Percentiles rank a stretch among this genome's conserved stretches.
These are phyloP conservation scores for Colletotrichum orchidophilum DNA, from an alignment of 2,329 filamentous ascomycete genomes.

Conservation along the genomic window DNA sequence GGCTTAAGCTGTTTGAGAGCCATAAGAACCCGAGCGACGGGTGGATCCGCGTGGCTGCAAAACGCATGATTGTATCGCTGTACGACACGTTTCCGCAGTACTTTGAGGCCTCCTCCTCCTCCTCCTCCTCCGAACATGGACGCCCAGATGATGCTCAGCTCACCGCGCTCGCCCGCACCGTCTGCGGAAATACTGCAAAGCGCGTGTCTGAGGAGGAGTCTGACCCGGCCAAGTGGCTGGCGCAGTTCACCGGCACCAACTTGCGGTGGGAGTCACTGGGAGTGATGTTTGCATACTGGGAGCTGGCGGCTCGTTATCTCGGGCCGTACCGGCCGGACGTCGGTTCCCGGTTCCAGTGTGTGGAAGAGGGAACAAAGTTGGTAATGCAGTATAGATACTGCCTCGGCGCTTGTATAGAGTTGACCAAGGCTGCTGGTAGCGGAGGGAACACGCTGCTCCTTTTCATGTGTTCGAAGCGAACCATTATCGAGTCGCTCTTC, in stretches of 20 bases:
- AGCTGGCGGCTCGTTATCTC: conserved; percentile 22
- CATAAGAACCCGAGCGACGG: conserved; percentile 38
- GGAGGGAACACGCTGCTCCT: conserved; percentile 45
- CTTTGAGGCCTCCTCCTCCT: too few relatives aligned
- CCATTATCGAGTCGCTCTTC: conserved; percentile 45
- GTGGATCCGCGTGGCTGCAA: conserved; percentile 44
- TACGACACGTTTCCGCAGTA: conserved; percentile 40
- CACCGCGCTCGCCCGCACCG: conserved; percentile 45
- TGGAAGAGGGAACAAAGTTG: conserved; percentile 23
- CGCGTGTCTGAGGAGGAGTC: conserved; percentile 47
- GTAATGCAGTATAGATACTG: conserved; percentile 36
- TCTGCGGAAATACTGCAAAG: conserved; percentile 50
- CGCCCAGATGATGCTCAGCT: conserved; percentile 41
- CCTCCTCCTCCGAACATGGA: conserved; percentile 36
- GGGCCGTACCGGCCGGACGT: conserved; percentile 22
- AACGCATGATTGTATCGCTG: conserved; percentile 43
- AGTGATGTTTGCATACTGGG: conserved; percentile 44
- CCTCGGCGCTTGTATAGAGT: conserved; percentile 37
- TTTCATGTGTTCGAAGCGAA: conserved; percentile 42
- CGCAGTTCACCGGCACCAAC: conserved; percentile 48
- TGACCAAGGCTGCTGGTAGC: conserved; percentile 41
- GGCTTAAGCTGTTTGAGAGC: conserved; percentile 35
- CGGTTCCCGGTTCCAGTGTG: background rate
- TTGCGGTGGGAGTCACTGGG: conserved; percentile 56
- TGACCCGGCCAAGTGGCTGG: conserved; percentile 48